Evolutionary conservation across 257 asterid genomes (phyloP), one percentile per base, ranked within the genome.

Genomic region (Scutellaria minor): DNA sequence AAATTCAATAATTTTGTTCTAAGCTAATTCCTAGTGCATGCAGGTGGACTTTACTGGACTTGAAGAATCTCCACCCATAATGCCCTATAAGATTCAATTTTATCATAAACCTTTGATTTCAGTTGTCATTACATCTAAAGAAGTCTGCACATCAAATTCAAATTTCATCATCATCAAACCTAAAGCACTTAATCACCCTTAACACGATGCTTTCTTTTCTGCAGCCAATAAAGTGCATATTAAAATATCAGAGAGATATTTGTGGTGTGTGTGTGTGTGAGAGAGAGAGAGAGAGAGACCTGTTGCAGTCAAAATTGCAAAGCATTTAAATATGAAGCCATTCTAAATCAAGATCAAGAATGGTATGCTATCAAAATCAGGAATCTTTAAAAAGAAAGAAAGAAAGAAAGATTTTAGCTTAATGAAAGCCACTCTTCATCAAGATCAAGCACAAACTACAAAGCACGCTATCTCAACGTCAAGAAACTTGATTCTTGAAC

Each of bases 401-500:
- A 27, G 15, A 35, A 66, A 57, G 1, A 57, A 56, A 55, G 40
- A 14, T 14, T 45, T 44, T 2, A 52, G 7, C 64, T 8, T 9
- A 46, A 10, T 15, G 2, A 31, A 31, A 31, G 13, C n/a, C 9
- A 10, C 6, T 15, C 14, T 22, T 55, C 27, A 55, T 55, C 64
- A 31, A 24, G 63, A 71, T 20, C 46, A 27, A 68, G 35, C 71
- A 61, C 59, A 61, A 47, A 42, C 45, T 40, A 40, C 62, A 39
- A 51, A 42, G 39, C 54, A 15, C 24, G 22, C 71, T 52, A 60
- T 22, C 71, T 70, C 53, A 22, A 60, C 42, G 56, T 61, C 62
- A 27, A 70, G 70, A 74, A 72, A 24, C 4, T 27, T 31, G 61
- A 75, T 35, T 66, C 64, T 18, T 53, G 70, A 71, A 15, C 67